A percentile compares a stretch with the other conserved stretches of the same genome.
These are phyloP conservation scores for Dactylellina parvicollis DNA, from an alignment of 2,329 filamentous ascomycete species.

Conservation along the genomic window DNA sequence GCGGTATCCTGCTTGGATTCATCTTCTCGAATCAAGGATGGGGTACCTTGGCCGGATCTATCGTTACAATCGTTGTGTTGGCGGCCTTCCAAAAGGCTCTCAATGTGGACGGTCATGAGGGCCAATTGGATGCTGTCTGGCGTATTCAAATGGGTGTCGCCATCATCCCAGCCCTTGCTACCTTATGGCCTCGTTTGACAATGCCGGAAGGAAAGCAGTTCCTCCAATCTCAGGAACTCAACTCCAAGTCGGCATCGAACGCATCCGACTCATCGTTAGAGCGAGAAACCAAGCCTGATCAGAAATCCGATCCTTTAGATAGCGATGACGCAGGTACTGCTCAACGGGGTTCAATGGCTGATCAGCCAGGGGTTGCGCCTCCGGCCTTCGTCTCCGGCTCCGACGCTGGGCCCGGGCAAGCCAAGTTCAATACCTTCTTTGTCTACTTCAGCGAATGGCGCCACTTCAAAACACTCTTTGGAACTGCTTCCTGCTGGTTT, in stretches of 20 bases:
- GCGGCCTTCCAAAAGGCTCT: constrained; percentile 56
- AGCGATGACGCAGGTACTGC: constrained; percentile 63
- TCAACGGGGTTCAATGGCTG: constrained; percentile 25
- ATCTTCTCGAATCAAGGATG: constrained; percentile 58
- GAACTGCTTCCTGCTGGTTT: constrained; percentile 58
- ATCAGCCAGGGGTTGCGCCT: constrained; percentile 37
- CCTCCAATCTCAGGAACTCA: constrained; percentile 56
- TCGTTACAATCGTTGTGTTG: constrained; percentile 57
- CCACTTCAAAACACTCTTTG: constrained; percentile 60
- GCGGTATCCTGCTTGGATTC: constrained; percentile 55
- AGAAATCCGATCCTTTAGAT: constrained; percentile 14
- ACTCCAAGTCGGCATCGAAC: constrained; percentile 40
- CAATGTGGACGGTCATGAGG: constrained; percentile 53
- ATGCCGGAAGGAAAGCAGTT: constrained; percentile 58
- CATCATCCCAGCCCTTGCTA: constrained; percentile 55
- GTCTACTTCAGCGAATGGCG: constrained; percentile 59
- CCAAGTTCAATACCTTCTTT: constrained; percentile 58
- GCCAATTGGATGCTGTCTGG: constrained; percentile 49
- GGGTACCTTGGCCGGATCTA: constrained; percentile 56
- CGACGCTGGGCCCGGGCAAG: constrained; percentile 9
- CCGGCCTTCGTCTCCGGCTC: constrained; percentile 51
- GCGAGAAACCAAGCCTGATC: constrained; percentile 6
- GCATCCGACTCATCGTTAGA: constrained; percentile 12
- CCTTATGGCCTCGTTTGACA: constrained; percentile 57
- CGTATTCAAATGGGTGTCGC: constrained; percentile 57